These are phyloP conservation scores for Rubus parviflorus DNA, from an alignment of 306 rosid genomes.

Conservation along the genomic window DNA sequence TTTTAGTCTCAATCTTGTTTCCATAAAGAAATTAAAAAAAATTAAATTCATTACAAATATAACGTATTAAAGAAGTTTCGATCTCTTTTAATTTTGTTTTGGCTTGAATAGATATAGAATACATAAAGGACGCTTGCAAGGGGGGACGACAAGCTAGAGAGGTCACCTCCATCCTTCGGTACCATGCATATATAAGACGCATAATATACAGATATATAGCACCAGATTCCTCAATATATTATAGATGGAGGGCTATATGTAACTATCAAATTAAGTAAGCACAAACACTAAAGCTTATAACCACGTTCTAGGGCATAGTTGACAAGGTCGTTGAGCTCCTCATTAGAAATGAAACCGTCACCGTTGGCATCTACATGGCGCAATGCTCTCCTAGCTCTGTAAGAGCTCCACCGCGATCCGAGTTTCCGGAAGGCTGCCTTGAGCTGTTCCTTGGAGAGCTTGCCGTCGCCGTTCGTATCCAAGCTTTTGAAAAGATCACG, in stretches of 20 bases:
- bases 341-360: background rate
- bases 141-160: background rate
- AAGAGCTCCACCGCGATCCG: background rate
- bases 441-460: slow-evolving; percentile 6
- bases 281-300: background rate
- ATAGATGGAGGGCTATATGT: background rate
- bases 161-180: background rate
- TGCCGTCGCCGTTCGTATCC: slow-evolving; percentile 17
- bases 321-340: background rate
- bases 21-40: too few relatives aligned
- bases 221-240: background rate
- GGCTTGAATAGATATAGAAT: background rate
- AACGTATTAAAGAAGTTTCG: too few relatives aligned
- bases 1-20: too few relatives aligned
- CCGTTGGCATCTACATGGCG: slow-evolving; percentile 3
- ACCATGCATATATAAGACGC: background rate
- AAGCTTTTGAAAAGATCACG: slow-evolving; percentile 7
- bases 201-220: background rate
- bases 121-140: background rate
- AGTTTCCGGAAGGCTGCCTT: slow-evolving; percentile 6
- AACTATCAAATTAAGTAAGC: background rate
- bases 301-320: background rate
- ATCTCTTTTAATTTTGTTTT: background rate
- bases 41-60: too few relatives aligned
- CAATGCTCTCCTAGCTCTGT: background rate